phyloP scores from a whole-genome alignment of 106 monocot genomes.

The Agapanthus africanus region DNA sequence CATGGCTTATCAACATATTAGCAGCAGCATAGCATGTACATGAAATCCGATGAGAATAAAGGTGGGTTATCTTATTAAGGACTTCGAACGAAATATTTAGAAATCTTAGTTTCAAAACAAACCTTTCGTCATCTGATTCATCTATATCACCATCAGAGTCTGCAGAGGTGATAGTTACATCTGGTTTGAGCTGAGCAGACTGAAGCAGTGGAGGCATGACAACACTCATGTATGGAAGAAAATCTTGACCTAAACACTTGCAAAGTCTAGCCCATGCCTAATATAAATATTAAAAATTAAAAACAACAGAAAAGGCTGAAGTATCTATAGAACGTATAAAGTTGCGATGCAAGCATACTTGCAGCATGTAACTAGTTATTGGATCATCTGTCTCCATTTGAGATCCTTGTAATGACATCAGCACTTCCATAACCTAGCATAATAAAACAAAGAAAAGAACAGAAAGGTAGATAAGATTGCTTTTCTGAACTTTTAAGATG shows the following conservation, averaged over 20 bases:
- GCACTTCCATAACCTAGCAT: slow-evolving; percentile 90
- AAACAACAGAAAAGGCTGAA: too few relatives aligned
- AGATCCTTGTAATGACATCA: slow-evolving; percentile 93
- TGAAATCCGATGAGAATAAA: not conserved
- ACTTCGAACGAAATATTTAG: not conserved
- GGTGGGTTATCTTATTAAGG: not conserved
- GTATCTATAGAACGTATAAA: not conserved
- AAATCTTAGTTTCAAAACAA: not conserved
- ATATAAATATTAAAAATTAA: too few relatives aligned
- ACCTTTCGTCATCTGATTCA: slow-evolving; percentile 95
- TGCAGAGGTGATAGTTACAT: slow-evolving; percentile 86
- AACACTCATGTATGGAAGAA: slow-evolving; percentile 98
- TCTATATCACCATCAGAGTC: slow-evolving; percentile 89
- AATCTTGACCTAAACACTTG: slow-evolving; percentile 99
- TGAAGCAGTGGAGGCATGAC: slow-evolving; percentile 96
- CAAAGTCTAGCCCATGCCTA: slow-evolving; percentile 99
- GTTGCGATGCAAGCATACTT: slow-evolving; percentile 28
- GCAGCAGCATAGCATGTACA: not conserved
- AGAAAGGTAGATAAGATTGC: not conserved
- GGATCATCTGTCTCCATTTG: slow-evolving; percentile 93
- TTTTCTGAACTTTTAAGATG: not conserved
- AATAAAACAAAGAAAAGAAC: not conserved
- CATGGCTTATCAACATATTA: not conserved
- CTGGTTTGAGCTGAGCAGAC: slow-evolving; percentile 98
- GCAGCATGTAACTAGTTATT: slow-evolving; percentile 93